Evolutionary conservation across 805 yeast genomes (phyloP).

Genomic region (Ogataea kodamae): DNA sequence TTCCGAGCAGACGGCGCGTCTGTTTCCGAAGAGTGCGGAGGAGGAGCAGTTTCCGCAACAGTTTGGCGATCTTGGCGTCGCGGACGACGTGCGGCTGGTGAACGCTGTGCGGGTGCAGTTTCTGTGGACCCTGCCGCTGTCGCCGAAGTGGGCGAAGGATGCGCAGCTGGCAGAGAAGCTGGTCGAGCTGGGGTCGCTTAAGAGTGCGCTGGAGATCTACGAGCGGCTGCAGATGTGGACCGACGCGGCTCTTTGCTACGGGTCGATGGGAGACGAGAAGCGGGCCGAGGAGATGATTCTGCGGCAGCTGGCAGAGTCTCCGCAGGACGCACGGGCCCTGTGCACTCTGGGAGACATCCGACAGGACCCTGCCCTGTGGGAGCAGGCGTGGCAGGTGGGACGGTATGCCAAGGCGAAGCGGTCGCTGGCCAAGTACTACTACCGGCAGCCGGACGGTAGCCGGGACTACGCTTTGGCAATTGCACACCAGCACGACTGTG

Average conservation of each 20-base stretch:
- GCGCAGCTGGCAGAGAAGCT: conserved; percentile 78
- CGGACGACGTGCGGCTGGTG: conserved; percentile 33
- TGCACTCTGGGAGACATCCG: conserved; percentile 83
- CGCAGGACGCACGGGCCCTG: conserved; percentile 78
- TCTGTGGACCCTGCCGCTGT: conserved; percentile 68
- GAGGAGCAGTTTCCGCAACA: conserved; percentile 25
- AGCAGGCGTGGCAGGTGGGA: conserved; percentile 82
- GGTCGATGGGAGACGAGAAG: conserved; percentile 71
- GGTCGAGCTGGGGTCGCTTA: conserved; percentile 78
- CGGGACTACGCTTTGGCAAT: conserved; percentile 55
- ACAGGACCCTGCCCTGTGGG: conserved; percentile 75
- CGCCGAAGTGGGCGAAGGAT: conserved; percentile 87
- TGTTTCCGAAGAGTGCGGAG: conserved; percentile 43
- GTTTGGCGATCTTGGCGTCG: conserved; percentile 16
- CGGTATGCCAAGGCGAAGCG: conserved; percentile 82
- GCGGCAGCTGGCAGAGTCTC: conserved; percentile 50
- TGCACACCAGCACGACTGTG: conserved; percentile 68
- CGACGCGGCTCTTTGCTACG: conserved; percentile 88
- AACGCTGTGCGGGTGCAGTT: conserved; percentile 58
- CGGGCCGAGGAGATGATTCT: conserved; percentile 61
- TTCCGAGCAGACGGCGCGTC: conserved; percentile 47
- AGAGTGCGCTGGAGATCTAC: conserved; percentile 86
- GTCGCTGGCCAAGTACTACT: conserved; percentile 70
- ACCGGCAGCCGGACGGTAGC: conserved; percentile 59
- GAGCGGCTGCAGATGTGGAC: conserved; percentile 70